Percentiles rank a stretch among this genome's conserved stretches.
Conservation (phyloP, 306 rosid species). For the Ochetophila trinervis region DNA sequence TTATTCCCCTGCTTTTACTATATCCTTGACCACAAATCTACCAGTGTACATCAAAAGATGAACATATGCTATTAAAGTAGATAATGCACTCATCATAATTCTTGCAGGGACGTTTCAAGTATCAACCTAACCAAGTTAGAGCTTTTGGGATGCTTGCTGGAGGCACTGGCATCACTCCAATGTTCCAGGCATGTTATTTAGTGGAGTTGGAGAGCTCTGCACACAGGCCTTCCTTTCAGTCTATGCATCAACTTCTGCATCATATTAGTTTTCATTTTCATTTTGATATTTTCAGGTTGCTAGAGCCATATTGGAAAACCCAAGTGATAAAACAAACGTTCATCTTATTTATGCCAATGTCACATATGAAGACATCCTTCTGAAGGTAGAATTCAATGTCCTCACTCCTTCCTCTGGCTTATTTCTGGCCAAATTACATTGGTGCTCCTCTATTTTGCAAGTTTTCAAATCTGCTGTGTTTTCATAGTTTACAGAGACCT, state of each 20-base stretch:
- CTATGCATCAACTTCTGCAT: neutral
- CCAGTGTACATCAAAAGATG: too few species aligned
- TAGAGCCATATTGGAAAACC: conserved; percentile 70
- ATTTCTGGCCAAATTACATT: neutral
- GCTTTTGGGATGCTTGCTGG: conserved; percentile 85
- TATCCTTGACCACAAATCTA: too few species aligned
- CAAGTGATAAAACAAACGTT: conserved; percentile 53
- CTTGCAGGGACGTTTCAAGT: conserved; percentile 65
- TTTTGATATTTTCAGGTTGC: conserved; percentile 33
- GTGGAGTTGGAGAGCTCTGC: neutral
- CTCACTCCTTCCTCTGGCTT: neutral
- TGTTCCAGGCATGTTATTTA: conserved; percentile 63
- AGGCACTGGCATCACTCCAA: conserved; percentile 83
- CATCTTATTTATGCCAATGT: conserved; percentile 66
- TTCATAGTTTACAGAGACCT: too few species aligned
- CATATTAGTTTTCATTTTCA: neutral
- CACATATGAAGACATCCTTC: conserved; percentile 56
- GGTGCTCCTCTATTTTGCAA: too few species aligned
- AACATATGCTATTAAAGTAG: too few species aligned
- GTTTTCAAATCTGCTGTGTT: too few species aligned
- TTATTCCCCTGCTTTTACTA: too few species aligned
- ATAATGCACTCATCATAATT: neutral
- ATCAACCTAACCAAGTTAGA: conserved; percentile 55
- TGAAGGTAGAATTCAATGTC: conserved; percentile 13
- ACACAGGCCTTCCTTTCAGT: neutral